Conservation (phyloP, 2,329 filamentous ascomycete genomes). For the Aaosphaeria arxii region DNA sequence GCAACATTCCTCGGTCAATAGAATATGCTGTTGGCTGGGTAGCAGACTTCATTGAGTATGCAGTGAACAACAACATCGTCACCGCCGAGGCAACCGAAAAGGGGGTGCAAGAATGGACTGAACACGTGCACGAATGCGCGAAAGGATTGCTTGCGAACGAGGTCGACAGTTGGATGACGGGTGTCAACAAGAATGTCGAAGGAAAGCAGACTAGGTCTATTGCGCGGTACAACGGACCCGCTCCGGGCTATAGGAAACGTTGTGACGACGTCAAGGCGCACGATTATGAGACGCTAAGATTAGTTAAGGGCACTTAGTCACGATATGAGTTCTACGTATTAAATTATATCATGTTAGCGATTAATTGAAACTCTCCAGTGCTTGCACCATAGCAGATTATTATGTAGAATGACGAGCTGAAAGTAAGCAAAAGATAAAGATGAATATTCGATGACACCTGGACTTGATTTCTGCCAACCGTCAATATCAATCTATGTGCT, state of each 20-base stretch:
- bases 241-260: conserved; percentile 2
- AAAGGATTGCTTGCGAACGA: conserved; percentile 43
- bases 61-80: conserved; percentile 29
- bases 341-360: no score
- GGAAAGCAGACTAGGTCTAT: conserved; percentile 30
- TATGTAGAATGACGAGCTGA: no score
- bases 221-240: conserved; percentile 4
- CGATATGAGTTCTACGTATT: no score
- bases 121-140: conserved; percentile 49
- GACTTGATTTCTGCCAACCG: no score
- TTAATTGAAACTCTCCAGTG: no score
- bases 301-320: conserved; percentile 2
- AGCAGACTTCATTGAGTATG: conserved; percentile 33
- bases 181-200: conserved; percentile 51
- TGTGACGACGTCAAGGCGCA: conserved; percentile 1
- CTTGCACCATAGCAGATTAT: no score
- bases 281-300: conserved; percentile 1
- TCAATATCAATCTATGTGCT: no score
- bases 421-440: no score
- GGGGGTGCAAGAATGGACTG: conserved; percentile 43
- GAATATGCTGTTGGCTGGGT: conserved; percentile 44
- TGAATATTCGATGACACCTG: no score
- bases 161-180: conserved; percentile 56
- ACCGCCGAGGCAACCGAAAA: conserved; percentile 42
- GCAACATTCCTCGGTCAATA: conserved; percentile 43